A percentile compares a stretch with the other conserved stretches of the same genome.
phyloP scores from a whole-genome alignment of 1,284 basidiomycete genomes.

The Phaffia rhodozyma region DNA sequence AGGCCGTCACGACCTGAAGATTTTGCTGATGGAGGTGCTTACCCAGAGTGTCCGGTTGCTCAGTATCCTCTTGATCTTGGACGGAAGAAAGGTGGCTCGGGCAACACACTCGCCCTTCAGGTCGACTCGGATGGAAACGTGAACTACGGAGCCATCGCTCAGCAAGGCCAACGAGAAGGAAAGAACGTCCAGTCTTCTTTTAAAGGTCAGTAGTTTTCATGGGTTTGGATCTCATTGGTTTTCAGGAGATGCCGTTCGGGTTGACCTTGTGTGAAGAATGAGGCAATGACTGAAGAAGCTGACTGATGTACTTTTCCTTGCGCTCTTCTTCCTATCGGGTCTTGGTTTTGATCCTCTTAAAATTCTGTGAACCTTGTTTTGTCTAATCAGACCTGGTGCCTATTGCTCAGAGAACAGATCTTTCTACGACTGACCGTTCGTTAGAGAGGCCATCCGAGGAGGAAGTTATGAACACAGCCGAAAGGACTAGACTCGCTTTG shows the following conservation, averaged over 20 bases:
- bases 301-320: constrained; percentile 5
- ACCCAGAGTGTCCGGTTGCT: constrained; percentile 93
- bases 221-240: neutral
- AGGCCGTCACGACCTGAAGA: constrained; percentile 69
- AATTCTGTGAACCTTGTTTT: neutral
- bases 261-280: neutral
- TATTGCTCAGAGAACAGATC: constrained; percentile 74
- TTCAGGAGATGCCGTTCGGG: neutral
- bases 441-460: constrained; percentile 91
- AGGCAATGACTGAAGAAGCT: constrained; percentile 5
- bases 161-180: constrained; percentile 78
- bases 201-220: constrained; percentile 42
- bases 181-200: constrained; percentile 86
- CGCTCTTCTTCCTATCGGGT: neutral
- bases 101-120: constrained; percentile 88
- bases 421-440: constrained; percentile 55
- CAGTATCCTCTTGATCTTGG: constrained; percentile 96
- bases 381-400: constrained; percentile 66
- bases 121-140: constrained; percentile 94
- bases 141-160: constrained; percentile 91
- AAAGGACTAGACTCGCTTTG: constrained; percentile 77
- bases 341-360: neutral
- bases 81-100: constrained; percentile 75
- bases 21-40: constrained; percentile 87
- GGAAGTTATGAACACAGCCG: constrained; percentile 73